These are phyloP conservation scores for Eucalyptus curtisii DNA, from an alignment of 345 rosid species.

Conservation along the genomic window DNA sequence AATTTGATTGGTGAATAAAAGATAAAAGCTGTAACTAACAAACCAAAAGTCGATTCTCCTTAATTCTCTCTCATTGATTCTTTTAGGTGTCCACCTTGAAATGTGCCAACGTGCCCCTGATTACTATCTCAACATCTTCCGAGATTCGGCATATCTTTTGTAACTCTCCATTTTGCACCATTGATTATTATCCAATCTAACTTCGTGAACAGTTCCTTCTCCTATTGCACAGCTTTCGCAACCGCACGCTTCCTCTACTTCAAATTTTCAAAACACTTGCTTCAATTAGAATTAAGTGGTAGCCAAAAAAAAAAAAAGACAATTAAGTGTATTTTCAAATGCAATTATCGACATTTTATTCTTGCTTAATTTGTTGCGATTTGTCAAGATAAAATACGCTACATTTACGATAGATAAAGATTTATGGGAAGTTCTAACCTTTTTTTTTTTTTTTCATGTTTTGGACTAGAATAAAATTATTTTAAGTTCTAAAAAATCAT, in stretches of 20 bases:
- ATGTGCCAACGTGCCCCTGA: not conserved
- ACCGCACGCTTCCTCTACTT: not conserved
- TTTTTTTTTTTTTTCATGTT: not conserved
- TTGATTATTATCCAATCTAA: not conserved
- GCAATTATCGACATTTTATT: no score
- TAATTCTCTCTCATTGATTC: not conserved
- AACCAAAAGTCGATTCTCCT: not conserved
- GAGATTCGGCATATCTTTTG: not conserved
- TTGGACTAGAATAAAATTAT: not conserved
- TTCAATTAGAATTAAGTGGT: not conserved
- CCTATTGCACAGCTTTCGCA: not conserved
- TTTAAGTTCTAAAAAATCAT: not conserved
- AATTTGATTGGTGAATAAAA: not conserved
- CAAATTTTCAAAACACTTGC: not conserved
- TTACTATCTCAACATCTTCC: not conserved
- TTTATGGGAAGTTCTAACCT: not conserved
- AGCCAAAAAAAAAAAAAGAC: accelerated
- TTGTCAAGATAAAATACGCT: no score
- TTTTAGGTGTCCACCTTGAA: not conserved
- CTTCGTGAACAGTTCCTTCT: not conserved
- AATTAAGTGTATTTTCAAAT: no score
- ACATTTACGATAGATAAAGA: no score
- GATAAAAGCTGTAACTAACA: not conserved
- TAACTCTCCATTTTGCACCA: not conserved
- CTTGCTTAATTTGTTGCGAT: no score